Base-by-base conservation (phyloP, 2,329 filamentous ascomycete genomes). In the Tolypocladium pustulatum region DNA sequence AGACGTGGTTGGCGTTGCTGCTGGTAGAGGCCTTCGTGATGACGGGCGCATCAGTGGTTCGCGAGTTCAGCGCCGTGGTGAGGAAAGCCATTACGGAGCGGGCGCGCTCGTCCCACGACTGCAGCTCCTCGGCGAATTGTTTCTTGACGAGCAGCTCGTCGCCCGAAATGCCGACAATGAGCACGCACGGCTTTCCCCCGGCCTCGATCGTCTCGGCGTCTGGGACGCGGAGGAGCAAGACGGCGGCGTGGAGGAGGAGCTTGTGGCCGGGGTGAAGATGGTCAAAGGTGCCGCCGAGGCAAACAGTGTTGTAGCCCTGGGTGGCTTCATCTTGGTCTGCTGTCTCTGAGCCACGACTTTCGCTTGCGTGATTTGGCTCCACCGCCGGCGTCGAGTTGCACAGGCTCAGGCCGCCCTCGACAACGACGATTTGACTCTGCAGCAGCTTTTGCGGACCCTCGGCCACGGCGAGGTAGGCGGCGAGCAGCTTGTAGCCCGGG, bases 211-310 rank as follows among this genome's bases (percentile, higher is more conserved):
- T 67, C 37, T 68, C 65, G 37, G 73, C 66, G 49, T 73, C 64
- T 0, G 78, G 76, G 0, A 82, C 78, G 60, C 83, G 82, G 59
- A 89, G 79, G 20, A 91, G 80, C 58, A 97, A 82, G 0, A 87
- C 83, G 0, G 89, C 90, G 61, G 92, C 92, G n/a, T 92, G 91
- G 25, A 99, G 82, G 25, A 99, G 82, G n/a, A 97, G 80, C 74
- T 97, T 99, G 76, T 99, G 94, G 7, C 94, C 94, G 4, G 90
- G 86, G 70, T 99, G 94, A 27, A 99, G 81, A 73, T 97, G 91
- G 71, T 99, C 94, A 73, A 97, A 99, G 0, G 94, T 99, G 12
- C 94, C 94, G 36, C 93, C 94, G 15, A 97, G 83, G 57, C 88
- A 90, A 55, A 95, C 88, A 3, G 63, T 68, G 4, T 61, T 60